Percentiles rank a stretch among this genome's conserved stretches.
These are phyloP conservation scores for Metarhizium guizhouense DNA, from an alignment of 2,329 filamentous ascomycete species.

Conservation along the genomic window DNA sequence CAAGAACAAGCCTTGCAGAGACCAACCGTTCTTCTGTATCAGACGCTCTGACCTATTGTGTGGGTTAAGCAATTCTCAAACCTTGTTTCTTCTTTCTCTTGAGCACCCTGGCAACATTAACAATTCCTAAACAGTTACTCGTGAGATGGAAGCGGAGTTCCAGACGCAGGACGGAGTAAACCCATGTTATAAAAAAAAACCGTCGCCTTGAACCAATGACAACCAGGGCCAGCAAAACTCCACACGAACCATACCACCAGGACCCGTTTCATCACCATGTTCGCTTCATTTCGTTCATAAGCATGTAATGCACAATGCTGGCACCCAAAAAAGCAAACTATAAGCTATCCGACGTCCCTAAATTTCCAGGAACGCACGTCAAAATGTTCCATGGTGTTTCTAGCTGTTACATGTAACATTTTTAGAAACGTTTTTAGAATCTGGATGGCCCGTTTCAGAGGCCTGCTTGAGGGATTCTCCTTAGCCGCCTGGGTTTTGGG, in stretches of 20 bases:
- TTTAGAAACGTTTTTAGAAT: neutral
- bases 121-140: no score
- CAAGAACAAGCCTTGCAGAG: neutral
- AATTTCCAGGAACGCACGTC: neutral
- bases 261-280: neutral
- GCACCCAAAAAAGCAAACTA: neutral
- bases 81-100: no score
- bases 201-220: neutral
- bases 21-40: neutral
- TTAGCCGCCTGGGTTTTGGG: neutral
- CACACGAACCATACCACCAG: neutral
- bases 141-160: neutral
- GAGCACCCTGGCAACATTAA: no score
- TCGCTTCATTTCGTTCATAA: neutral
- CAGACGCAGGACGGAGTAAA: no score
- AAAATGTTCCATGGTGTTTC: neutral
- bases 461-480: neutral
- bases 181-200: neutral
- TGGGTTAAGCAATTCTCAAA: no score
- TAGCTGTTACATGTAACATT: neutral
- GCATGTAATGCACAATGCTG: neutral
- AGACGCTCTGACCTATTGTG: neutral
- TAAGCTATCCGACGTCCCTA: neutral
- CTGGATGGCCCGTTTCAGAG: constrained; percentile 4
- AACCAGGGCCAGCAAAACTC: neutral